These are phyloP conservation scores for Coemansia sp. DNA, from an alignment of 192 early-diverging fungal genomes.

Conservation along the genomic window DNA sequence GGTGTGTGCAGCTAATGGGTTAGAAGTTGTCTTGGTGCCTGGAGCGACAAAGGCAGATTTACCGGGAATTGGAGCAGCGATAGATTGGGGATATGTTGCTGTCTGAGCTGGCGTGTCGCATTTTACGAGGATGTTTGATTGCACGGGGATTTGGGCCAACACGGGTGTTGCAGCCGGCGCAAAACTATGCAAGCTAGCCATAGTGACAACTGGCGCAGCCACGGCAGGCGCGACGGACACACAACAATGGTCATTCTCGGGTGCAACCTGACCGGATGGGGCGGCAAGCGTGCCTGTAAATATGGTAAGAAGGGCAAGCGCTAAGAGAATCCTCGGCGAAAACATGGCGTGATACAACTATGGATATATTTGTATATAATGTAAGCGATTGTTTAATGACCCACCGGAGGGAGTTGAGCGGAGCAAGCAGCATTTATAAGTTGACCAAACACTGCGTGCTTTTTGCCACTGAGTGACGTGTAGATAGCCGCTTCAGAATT, in stretches of 20 bases:
- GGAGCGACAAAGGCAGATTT: neutral
- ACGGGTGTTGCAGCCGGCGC: neutral
- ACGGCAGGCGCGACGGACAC: slow-evolving; percentile 2
- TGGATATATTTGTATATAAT: neutral
- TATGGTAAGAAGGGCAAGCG: neutral
- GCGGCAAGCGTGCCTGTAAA: neutral
- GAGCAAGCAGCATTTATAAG: neutral
- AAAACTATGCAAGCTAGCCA: neutral
- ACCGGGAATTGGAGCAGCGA: neutral
- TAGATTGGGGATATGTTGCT: neutral
- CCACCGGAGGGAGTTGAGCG: neutral
- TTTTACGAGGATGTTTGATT: slow-evolving; percentile 7
- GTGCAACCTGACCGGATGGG: neutral
- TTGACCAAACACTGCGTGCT: neutral
- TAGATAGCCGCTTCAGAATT: neutral
- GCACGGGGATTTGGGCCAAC: neutral
- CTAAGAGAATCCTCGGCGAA: neutral
- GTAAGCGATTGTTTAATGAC: neutral
- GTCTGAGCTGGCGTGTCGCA: slow-evolving; percentile 4
- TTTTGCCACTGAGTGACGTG: neutral
- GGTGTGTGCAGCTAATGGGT: neutral
- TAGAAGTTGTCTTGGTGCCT: slow-evolving; percentile 1
- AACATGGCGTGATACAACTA: neutral
- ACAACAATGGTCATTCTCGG: neutral
- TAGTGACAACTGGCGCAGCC: neutral